Conservation (phyloP, 148 eudicot species). For the Diospyros lotus region DNA sequence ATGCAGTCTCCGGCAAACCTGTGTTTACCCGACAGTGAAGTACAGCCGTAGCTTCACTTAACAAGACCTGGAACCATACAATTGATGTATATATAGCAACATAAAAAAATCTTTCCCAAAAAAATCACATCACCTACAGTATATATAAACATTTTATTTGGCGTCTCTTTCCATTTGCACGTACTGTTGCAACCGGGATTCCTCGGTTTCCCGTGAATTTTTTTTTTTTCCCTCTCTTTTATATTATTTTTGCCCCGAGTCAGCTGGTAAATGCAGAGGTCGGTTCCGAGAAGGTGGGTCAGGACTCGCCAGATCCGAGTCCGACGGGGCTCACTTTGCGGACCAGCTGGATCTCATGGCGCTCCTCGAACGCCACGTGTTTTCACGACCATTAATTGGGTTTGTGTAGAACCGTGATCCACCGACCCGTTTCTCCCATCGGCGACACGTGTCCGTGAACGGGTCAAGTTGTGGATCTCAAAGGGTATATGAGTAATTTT, state of each 20-base stretch:
- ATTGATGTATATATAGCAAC: neutral
- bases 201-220: neutral
- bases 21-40: neutral
- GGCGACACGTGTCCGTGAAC: neutral
- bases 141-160: too few relatives aligned
- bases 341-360: neutral
- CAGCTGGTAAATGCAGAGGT: neutral
- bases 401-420: constrained; percentile 3
- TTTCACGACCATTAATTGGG: constrained; percentile 8
- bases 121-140: too few relatives aligned
- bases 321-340: constrained; percentile 20
- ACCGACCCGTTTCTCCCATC: neutral
- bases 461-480: too few relatives aligned
- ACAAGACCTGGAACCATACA: neutral
- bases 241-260: neutral
- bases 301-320: constrained; percentile 5
- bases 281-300: neutral
- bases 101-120: neutral
- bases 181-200: neutral
- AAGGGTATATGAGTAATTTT: too few relatives aligned
- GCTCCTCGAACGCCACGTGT: constrained; percentile 1
- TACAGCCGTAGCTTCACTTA: neutral
- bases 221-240: neutral
- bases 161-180: too few relatives aligned
- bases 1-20: neutral